Conservation (phyloP, 768 basidiomycete genomes). For the Pholiota conissans region DNA sequence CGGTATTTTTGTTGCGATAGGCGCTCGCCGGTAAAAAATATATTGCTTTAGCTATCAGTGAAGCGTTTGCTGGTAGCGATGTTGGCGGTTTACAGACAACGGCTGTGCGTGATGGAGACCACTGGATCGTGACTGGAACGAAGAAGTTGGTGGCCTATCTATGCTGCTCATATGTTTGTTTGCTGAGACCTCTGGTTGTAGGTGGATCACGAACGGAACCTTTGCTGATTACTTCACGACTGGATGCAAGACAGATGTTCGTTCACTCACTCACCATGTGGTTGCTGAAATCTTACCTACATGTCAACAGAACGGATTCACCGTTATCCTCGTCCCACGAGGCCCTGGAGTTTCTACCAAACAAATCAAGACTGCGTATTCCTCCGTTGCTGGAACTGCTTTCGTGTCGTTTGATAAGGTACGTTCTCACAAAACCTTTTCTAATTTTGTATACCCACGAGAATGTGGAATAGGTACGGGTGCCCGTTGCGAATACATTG, state of each 20-base stretch:
- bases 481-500: constrained; percentile 85
- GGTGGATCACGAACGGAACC: constrained; percentile 89
- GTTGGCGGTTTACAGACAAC: constrained; percentile 84
- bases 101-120: constrained; percentile 80
- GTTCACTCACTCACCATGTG: not conserved
- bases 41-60: constrained; percentile 88
- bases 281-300: not conserved
- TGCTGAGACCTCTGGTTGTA: constrained; percentile 22
- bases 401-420: constrained; percentile 80
- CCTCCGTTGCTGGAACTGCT: constrained; percentile 86
- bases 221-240: constrained; percentile 88
- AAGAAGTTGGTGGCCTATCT: constrained; percentile 64
- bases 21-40: constrained; percentile 74
- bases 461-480: constrained; percentile 57
- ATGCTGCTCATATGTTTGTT: not conserved
- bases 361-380: constrained; percentile 92
- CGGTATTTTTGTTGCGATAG: constrained; percentile 19
- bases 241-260: constrained; percentile 70
- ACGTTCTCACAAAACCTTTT: constrained; percentile 2
- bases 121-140: constrained; percentile 89
- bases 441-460: constrained; percentile 6
- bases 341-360: constrained; percentile 78
- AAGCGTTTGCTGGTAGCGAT: constrained; percentile 91
- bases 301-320: constrained; percentile 57
- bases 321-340: constrained; percentile 75